Percentiles rank a stretch among this genome's conserved stretches.
Conservation (phyloP, 1,139 yeast genomes). For the Magnusiomyces suaveolens region DNA sequence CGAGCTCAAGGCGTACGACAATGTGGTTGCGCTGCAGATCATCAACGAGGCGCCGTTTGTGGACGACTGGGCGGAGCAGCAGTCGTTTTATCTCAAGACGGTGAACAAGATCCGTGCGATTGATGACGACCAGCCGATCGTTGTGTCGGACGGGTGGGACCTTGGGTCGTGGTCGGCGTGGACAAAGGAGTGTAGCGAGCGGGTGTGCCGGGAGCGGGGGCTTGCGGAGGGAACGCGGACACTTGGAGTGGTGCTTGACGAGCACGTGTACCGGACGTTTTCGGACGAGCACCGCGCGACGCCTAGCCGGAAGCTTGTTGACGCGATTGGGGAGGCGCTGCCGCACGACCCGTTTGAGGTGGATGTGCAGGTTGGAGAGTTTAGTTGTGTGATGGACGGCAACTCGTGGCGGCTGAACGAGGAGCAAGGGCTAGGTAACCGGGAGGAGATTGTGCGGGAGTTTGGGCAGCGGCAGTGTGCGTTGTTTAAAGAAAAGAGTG, state of each 20-base stretch:
- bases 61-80: slow-evolving; percentile 37
- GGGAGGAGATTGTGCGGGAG: slow-evolving; percentile 37
- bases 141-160: slow-evolving; percentile 94
- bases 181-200: slow-evolving; percentile 41
- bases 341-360: slow-evolving; percentile 45
- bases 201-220: slow-evolving; percentile 18
- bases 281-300: slow-evolving; percentile 63
- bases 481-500: slow-evolving; percentile 50
- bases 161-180: slow-evolving; percentile 69
- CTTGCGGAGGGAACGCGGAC: slow-evolving; percentile 20
- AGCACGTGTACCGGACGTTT: slow-evolving; percentile 81
- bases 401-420: slow-evolving; percentile 54
- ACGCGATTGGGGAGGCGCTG: slow-evolving; percentile 36
- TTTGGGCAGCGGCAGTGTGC: slow-evolving; percentile 39
- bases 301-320: slow-evolving; percentile 52
- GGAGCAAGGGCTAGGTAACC: slow-evolving; percentile 22
- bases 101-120: slow-evolving; percentile 47
- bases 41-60: slow-evolving; percentile 71
- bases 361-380: slow-evolving; percentile 81
- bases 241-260: slow-evolving; percentile 67
- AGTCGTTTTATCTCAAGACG: slow-evolving; percentile 60
- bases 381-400: slow-evolving; percentile 76
- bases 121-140: slow-evolving; percentile 53
- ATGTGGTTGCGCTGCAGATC: slow-evolving; percentile 71
- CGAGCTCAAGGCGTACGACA: slow-evolving; percentile 50